Base-by-base conservation (phyloP, 106 monocot species). In the Chionographis japonica region DNA sequence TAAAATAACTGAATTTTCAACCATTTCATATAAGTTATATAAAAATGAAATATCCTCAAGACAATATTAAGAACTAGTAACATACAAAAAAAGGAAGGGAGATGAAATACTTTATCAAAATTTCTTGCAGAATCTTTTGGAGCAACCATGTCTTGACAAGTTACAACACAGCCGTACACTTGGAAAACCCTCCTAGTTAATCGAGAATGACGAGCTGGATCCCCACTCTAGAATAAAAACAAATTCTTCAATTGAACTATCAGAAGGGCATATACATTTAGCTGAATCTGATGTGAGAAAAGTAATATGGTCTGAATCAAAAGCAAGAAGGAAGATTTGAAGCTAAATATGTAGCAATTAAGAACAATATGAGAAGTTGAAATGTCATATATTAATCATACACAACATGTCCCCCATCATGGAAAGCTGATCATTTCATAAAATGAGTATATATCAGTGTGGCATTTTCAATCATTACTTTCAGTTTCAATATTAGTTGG, bases 81-180 rank as follows among this genome's bases (percentile, higher is more conserved):
- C 6, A 20, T 4, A 18, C 17, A 8, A 1, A 56, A 68, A 52
- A 70, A 41, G n/a, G 27, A 54, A 54, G 70, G 27, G 40, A 20
- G 2, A 49, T 49, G 56, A 61, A 67, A 50, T 85, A 91, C 95
- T 73, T 93, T 92, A 66, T 85, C 66, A 72, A 90, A 98, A 49
- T 3, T 60, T 77, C 66, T 78, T 41, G 54, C 40, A 54, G 90
- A 60, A 67, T 98, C 87, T 72, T 88, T 93, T n/a, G 86, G 92
- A 53, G 68, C 60, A 76, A 98, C 92, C 87, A 98, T 93, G 27
- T 98, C 83, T 78, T 83, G 55, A 74, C 74, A 81, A 54, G 85
- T 90, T 7, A 98, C 85, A 49, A 93, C 65, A 72, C 98, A 98
- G 46, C 98, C 98, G 79, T 87, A 98, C 20, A 98, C 85, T 71